Base-by-base conservation (phyloP, 257 asterid species). In the Lycium barbarum region DNA sequence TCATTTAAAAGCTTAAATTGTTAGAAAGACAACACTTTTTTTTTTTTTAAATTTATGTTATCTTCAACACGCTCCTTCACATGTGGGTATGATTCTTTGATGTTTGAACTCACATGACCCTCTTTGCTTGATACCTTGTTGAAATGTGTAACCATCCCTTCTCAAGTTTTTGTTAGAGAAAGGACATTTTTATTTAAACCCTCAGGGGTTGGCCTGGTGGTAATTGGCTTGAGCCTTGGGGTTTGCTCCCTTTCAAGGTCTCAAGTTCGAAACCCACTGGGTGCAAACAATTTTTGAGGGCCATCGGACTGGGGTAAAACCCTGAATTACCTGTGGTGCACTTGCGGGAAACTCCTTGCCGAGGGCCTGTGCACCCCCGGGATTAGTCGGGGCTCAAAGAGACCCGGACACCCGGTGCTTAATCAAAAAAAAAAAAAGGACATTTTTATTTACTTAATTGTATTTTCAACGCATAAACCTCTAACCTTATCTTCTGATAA, bases 401-500 rank as follows among this genome's bases (percentile, higher is more conserved):
- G n/a, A n/a, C n/a, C n/a, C n/a, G n/a, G n/a, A n/a, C n/a, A n/a
- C n/a, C n/a, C n/a, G n/a, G n/a, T n/a, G n/a, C n/a, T n/a, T n/a
- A n/a, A n/a, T n/a, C n/a, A n/a, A n/a, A n/a, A n/a, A n/a, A n/a
- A n/a, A n/a, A n/a, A n/a, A 67, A 67, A 67, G 36, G 49, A 36
- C 5, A 35, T 67, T 15, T 14, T 67, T 66, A 67, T 67, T 67
- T 14, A 36, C 51, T 36, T 38, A 70, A 40, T 70, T 70, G 40
- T 70, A 70, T 40, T 14, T 70, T 70, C 33, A 38, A 70, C 6
- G 10, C 76, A 67, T 49, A 70, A 70, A 38, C 61, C 61, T 74
- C 81, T 49, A 74, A 67, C 12, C 61, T 20, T 45, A 74, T 74
- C 81, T 74, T 47, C 11, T 47, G 80, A 47, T 45, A 45, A 73